phyloP scores from a whole-genome alignment of 2,329 filamentous ascomycete species.

The Colletotrichum incanum region DNA sequence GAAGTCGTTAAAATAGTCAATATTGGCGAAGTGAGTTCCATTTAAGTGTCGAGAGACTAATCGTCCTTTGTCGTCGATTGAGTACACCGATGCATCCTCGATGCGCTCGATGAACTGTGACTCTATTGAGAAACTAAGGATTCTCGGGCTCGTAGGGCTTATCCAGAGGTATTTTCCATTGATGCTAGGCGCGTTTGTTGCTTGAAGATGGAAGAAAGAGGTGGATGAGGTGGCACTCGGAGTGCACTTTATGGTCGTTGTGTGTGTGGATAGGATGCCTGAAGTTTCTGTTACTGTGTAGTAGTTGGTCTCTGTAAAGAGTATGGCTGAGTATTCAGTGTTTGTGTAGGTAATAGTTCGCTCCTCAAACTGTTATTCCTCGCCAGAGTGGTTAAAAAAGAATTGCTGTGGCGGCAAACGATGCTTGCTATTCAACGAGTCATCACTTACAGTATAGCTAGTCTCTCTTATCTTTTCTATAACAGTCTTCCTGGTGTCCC shows the following conservation, averaged over 20 bases:
- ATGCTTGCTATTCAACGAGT: too few species aligned
- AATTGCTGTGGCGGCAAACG: too few species aligned
- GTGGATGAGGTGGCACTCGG: conserved; percentile 3
- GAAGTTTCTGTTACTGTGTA: too few species aligned
- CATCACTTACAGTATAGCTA: too few species aligned
- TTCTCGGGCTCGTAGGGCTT: background rate
- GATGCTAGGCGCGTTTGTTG: background rate
- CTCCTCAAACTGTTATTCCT: too few species aligned
- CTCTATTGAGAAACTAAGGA: conserved; percentile 4
- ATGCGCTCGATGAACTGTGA: background rate
- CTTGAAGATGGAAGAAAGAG: background rate
- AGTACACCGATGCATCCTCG: background rate
- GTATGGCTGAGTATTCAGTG: too few species aligned
- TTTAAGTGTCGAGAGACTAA: background rate
- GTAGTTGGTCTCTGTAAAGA: too few species aligned
- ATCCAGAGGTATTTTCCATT: conserved; percentile 1
- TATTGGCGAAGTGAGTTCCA: conserved; percentile 10
- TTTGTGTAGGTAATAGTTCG: too few species aligned
- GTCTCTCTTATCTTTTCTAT: too few species aligned
- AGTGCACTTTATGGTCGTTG: conserved; percentile 8
- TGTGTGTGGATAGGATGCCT: background rate
- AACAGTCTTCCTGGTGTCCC: too few species aligned
- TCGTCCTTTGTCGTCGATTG: background rate
- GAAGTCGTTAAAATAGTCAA: background rate
- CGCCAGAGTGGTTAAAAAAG: too few species aligned